Evolutionary conservation across 2,329 filamentous ascomycete genomes (phyloP), one percentile per base, ranked within the genome.

Genomic region (Fusarium nanum): DNA sequence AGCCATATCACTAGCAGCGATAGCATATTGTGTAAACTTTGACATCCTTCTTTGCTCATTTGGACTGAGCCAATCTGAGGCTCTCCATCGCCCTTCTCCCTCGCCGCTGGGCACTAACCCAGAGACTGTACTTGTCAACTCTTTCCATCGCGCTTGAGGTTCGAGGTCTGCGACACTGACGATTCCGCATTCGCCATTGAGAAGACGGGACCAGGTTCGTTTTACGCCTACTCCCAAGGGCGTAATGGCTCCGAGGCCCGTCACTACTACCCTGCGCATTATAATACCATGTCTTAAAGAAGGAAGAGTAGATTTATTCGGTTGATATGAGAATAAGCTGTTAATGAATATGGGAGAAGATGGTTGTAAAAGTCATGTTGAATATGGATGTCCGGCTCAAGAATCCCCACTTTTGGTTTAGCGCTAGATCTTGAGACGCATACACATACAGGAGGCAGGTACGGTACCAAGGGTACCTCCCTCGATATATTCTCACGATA

Each of bases 1-100:
- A 0, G 96, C 96, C 86, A 98, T 96, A 53, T 93, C 88, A 0
- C 93, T 87, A 5, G 94, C 93, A 14, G 92, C 93, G 76, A 97
- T 86, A 16, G 94, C 95, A 82, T 97, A 98, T 79, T 98, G 94
- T 6, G 94, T 88, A 78, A 98, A 98, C 25, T 84, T 86, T n/a
- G 96, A 94, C 90, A 97, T 97, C 76, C 93, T 92, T 7, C 94
- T 88, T 76, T 87, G 85, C 61, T 90, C 88, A 2, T 83, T 77
- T 25, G 80, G 77, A 47, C 78, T 80, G 53, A 89, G 75, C 86
- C 88, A 91, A 71, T 89, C 85, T 13, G 81, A 78, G 2, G 85
- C 76, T 30, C 79, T 78, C 89, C 86, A 90, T 46, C 82, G 71
- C 79, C 82, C 76, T 59, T 81, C 76, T 59, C 76, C 77, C 7